Evolutionary conservation across 768 basidiomycete genomes (phyloP).

Genomic region (Lyophyllum semitale): DNA sequence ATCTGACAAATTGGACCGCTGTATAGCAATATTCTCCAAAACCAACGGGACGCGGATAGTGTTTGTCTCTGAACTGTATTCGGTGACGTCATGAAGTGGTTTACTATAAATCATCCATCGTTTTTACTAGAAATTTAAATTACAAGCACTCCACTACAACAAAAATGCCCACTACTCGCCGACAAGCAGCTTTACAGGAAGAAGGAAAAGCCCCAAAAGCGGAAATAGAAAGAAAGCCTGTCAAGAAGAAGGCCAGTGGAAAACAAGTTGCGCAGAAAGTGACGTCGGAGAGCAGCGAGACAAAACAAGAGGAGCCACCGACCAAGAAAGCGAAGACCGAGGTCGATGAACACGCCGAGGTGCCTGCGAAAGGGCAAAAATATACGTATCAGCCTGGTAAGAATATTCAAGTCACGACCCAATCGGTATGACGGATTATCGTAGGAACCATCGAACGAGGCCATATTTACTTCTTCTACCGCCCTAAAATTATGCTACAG

Average conservation of each 20-base stretch:
- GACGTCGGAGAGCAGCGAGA: constrained; percentile 2
- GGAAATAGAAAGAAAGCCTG: constrained; percentile 3
- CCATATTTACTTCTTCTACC: constrained; percentile 67
- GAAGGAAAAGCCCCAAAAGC: background rate
- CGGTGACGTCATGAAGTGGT: background rate
- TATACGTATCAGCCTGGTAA: constrained; percentile 11
- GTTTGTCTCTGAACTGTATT: background rate
- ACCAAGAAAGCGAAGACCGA: constrained; percentile 28
- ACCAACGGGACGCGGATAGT: too few species aligned
- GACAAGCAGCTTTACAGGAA: constrained; percentile 18
- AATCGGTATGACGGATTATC: background rate
- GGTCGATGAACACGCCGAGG: constrained; percentile 10
- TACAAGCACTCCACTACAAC: background rate
- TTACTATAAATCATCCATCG: background rate
- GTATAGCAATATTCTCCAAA: too few species aligned
- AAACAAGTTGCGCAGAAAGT: constrained; percentile 16
- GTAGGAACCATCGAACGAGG: constrained; percentile 59
- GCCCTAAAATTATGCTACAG: constrained; percentile 55
- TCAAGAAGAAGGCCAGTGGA: constrained; percentile 1
- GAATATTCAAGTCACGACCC: background rate
- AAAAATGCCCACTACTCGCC: constrained; percentile 37
- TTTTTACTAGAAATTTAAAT: background rate
- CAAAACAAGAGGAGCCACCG: constrained; percentile 20
- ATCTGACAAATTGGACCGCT: too few species aligned
- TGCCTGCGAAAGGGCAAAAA: constrained; percentile 6